Evolutionary conservation across 2,329 filamentous ascomycete genomes (phyloP).

Genomic region (Stenocarpella maydis): DNA sequence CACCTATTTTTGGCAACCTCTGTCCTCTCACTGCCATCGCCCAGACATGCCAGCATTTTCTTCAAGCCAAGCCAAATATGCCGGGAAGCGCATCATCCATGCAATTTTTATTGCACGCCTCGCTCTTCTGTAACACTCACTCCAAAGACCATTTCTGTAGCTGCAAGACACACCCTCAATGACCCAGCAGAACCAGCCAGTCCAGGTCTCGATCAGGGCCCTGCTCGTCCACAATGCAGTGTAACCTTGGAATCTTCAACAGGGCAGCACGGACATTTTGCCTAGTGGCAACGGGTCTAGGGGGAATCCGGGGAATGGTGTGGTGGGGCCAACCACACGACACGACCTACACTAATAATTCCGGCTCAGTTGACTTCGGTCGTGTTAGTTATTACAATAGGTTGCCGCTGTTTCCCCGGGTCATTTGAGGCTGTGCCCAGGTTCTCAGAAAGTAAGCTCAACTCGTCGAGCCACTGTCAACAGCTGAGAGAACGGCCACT

Average conservation of each 20-base stretch:
- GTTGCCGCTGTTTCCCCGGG: no score
- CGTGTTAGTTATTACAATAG: neutral
- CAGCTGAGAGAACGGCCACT: neutral
- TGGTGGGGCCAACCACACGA: neutral
- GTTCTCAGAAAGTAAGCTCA: neutral
- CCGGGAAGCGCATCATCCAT: constrained; percentile 2
- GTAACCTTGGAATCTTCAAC: neutral
- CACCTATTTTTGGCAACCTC: constrained; percentile 3
- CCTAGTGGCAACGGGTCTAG: neutral
- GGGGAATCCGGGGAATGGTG: constrained; percentile 5
- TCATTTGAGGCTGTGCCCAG: neutral
- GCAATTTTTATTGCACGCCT: neutral
- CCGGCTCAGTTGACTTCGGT: neutral
- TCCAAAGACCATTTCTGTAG: neutral
- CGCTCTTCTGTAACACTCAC: no score
- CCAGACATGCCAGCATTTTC: neutral
- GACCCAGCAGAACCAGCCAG: neutral
- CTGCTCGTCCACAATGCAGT: neutral
- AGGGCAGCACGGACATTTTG: neutral
- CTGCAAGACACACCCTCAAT: neutral
- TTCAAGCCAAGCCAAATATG: neutral
- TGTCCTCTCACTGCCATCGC: neutral
- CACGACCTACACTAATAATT: neutral
- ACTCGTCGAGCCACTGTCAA: neutral
- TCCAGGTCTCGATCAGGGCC: no score